phyloP scores from a whole-genome alignment of 164 flowering plant species.

The Tetracentron sinense region DNA sequence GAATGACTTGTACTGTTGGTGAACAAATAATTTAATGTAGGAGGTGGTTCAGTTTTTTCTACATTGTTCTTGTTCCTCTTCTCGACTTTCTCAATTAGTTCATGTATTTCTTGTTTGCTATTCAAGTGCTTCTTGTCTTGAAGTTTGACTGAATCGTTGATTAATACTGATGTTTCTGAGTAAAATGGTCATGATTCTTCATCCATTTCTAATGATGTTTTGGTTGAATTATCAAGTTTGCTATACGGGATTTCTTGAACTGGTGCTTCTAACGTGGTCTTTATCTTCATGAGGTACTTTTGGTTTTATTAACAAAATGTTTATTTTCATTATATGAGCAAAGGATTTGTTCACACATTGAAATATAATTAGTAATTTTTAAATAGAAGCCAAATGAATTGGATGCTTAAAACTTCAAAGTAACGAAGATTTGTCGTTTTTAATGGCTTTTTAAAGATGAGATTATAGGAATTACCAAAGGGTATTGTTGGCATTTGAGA shows the following conservation, averaged over 20 bases:
- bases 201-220: constrained; percentile 23
- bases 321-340: too few relatives aligned
- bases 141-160: constrained; percentile 30
- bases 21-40: background rate
- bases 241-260: background rate
- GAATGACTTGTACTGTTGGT: constrained; percentile 32
- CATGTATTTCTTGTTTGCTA: constrained; percentile 1
- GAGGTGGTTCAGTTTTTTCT: background rate
- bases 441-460: background rate
- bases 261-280: background rate
- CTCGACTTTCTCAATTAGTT: constrained; percentile 10
- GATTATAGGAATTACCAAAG: constrained; percentile 13
- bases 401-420: too few relatives aligned
- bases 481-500: constrained; percentile 25
- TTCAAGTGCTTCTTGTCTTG: constrained; percentile 12
- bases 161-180: constrained; percentile 38
- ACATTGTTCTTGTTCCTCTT: constrained; percentile 17
- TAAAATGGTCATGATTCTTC: constrained; percentile 33
- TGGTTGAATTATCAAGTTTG: constrained; percentile 10
- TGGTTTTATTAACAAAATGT: background rate
- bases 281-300: background rate
- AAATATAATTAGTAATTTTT: too few relatives aligned
- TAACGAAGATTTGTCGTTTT: too few relatives aligned
- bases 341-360: too few relatives aligned
- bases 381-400: too few relatives aligned